phyloP scores from a whole-genome alignment of 805 yeast genomes.

The Schizosaccharomyces lindneri region DNA sequence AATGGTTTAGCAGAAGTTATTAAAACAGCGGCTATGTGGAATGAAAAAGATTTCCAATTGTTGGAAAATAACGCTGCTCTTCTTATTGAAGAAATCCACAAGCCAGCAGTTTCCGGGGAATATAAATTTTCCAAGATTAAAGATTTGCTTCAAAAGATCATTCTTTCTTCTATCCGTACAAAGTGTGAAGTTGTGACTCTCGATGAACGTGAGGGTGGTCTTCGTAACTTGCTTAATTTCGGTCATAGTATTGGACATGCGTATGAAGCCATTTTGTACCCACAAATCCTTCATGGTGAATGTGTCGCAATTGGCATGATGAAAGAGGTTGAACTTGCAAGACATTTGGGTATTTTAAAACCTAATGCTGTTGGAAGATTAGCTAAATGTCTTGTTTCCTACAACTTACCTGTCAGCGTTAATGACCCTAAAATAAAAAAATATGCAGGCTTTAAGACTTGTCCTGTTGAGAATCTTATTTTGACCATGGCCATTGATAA shows the following conservation, averaged over 20 bases:
- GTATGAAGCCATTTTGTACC: constrained; percentile 88
- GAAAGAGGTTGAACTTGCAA: constrained; percentile 81
- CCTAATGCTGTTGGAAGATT: constrained; percentile 88
- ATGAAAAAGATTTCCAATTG: constrained; percentile 63
- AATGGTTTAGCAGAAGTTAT: constrained; percentile 97
- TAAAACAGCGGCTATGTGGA: constrained; percentile 96
- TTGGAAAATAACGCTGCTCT: constrained; percentile 49
- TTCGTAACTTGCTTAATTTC: constrained; percentile 75
- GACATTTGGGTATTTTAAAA: constrained; percentile 66
- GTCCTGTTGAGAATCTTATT: constrained; percentile 54
- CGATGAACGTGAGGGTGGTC: constrained; percentile 87
- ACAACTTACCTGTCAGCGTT: constrained; percentile 60
- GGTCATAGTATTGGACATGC: constrained; percentile 98
- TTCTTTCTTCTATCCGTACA: constrained; percentile 62
- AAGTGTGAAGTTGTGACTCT: constrained; percentile 83
- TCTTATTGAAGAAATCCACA: constrained; percentile 43
- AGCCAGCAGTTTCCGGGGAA: constrained; percentile 18
- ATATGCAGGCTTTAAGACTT: constrained; percentile 39
- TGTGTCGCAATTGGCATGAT: constrained; percentile 97
- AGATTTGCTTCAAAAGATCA: constrained; percentile 55
- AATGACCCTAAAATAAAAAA: constrained; percentile 48
- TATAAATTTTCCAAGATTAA: constrained; percentile 46
- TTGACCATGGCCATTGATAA: constrained; percentile 85
- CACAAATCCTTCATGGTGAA: constrained; percentile 91
- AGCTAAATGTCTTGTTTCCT: constrained; percentile 56